phyloP scores from a whole-genome alignment of 495 filamentous ascomycete species.

The Penicillium waksmanii region DNA sequence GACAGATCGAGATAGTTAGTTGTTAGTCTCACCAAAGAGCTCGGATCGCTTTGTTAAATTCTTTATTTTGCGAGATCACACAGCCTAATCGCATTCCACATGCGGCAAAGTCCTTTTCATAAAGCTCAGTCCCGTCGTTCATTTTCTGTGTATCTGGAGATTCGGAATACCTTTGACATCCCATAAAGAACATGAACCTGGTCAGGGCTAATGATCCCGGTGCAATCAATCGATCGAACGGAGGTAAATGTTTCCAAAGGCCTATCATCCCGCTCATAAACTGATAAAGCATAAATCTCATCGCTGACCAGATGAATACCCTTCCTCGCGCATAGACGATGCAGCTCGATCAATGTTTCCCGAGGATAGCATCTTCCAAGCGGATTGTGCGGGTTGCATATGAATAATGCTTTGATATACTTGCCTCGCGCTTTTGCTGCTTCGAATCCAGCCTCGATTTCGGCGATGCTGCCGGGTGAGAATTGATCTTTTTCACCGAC shows the following conservation, averaged over 20 bases:
- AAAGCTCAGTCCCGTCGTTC: not conserved
- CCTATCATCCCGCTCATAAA: constrained; percentile 46
- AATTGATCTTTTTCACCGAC: not conserved
- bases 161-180: constrained; percentile 26
- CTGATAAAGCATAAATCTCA: constrained; percentile 64
- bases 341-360: constrained; percentile 47
- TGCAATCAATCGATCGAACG: constrained; percentile 50
- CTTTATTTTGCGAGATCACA: not conserved
- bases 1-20: too few species aligned
- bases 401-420: constrained; percentile 52
- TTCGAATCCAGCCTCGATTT: not conserved
- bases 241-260: constrained; percentile 30
- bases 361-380: constrained; percentile 59
- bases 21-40: not conserved
- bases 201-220: constrained; percentile 50
- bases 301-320: constrained; percentile 64
- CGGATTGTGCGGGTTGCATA: constrained; percentile 67
- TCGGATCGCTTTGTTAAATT: not conserved
- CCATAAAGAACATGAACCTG: constrained; percentile 65
- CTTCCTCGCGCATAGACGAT: constrained; percentile 56
- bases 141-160: not conserved
- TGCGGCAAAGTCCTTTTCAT: not conserved
- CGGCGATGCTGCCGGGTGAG: not conserved
- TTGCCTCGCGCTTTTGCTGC: constrained; percentile 24
- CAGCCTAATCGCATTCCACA: not conserved